Evolutionary conservation across 306 rosid species (phyloP).

Genomic region (Fragaria iinumae): DNA sequence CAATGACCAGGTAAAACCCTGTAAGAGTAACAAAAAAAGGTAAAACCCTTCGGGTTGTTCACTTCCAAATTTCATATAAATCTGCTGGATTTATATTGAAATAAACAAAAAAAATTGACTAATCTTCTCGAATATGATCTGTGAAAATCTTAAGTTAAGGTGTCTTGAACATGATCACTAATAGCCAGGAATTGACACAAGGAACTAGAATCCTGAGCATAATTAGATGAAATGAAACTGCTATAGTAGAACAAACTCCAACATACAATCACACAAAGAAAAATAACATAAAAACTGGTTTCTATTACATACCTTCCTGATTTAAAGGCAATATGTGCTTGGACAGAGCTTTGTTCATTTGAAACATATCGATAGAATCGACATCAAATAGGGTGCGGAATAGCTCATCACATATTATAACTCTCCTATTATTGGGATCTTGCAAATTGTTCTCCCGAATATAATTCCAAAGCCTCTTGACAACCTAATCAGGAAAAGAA

Average conservation of each 20-base stretch:
- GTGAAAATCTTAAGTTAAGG: not conserved
- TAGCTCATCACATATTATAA: constrained; percentile 33
- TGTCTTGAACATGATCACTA: not conserved
- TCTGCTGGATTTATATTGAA: not conserved
- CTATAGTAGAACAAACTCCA: not conserved
- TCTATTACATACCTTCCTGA: constrained; percentile 12
- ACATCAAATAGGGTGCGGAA: constrained; percentile 33
- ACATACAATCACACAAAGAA: not conserved
- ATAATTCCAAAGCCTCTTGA: constrained; percentile 41
- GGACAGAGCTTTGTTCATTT: constrained; percentile 39
- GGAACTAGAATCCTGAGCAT: not conserved
- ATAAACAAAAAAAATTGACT: not conserved
- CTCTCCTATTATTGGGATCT: constrained; percentile 35
- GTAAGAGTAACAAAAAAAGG: not conserved
- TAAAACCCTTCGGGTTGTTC: not conserved
- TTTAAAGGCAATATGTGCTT: constrained; percentile 39
- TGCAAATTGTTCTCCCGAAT: constrained; percentile 35
- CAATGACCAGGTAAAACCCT: not conserved
- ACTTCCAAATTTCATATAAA: not conserved
- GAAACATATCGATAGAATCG: constrained; percentile 38
- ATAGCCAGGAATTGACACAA: not conserved
- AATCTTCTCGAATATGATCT: not conserved
- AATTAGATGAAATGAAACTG: constrained; percentile 1
- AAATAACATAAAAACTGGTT: not conserved
- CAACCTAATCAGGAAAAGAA: constrained; percentile 33